Conservation (phyloP, 805 yeast species). For the Ascoidea tarda region DNA sequence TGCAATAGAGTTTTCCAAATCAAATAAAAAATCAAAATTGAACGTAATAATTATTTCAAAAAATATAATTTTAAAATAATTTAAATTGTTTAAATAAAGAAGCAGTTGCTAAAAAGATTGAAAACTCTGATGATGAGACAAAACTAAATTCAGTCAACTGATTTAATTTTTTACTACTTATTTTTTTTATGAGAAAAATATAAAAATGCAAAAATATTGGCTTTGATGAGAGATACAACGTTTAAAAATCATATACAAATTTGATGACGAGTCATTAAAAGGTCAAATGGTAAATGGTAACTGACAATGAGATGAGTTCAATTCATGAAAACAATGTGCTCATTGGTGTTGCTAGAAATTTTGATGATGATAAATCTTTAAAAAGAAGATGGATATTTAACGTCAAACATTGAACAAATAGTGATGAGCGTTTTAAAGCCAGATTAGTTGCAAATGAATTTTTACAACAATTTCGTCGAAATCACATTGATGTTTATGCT, state of each 20-base stretch:
- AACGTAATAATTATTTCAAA: no score
- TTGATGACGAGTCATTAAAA: not conserved
- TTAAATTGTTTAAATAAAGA: no score
- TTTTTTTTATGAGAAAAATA: no score
- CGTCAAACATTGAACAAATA: conserved; percentile 4
- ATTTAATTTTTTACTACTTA: no score
- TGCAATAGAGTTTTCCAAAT: no score
- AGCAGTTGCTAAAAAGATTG: no score
- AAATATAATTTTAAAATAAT: no score
- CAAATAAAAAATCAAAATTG: no score
- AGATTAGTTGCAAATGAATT: conserved; percentile 7
- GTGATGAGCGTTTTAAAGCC: conserved; percentile 3
- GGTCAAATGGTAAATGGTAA: not conserved
- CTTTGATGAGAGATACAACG: not conserved
- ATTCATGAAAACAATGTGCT: not conserved
- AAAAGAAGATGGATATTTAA: conserved; percentile 2
- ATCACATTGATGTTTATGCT: conserved; percentile 3
- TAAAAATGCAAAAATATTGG: no score
- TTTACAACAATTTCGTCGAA: conserved; percentile 3
- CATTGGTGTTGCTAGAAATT: not conserved
- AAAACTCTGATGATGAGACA: not conserved
- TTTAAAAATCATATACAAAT: not conserved
- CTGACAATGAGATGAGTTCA: not conserved
- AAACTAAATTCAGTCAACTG: not conserved
- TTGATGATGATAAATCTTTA: not conserved